A percentile compares a stretch with the other conserved stretches of the same genome.
Evolutionary conservation across 1,284 basidiomycete species (phyloP).

Genomic region (Microbotryomycetes sp.): DNA sequence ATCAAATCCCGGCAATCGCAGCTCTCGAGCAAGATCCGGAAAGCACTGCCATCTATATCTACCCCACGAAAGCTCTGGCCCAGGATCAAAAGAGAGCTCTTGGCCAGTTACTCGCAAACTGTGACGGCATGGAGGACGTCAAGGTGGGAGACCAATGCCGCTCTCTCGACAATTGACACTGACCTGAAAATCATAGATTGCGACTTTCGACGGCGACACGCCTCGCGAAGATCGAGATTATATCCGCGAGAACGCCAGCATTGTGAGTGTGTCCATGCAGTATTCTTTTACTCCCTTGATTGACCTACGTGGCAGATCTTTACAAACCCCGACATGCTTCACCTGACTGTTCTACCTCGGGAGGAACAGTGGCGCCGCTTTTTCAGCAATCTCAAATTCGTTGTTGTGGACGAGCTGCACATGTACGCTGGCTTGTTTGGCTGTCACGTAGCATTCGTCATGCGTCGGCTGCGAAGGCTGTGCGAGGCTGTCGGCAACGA

Average conservation of each 20-base stretch:
- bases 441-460: conserved; percentile 67
- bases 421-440: conserved; percentile 38
- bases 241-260: conserved; percentile 41
- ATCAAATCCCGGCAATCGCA: conserved; percentile 64
- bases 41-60: conserved; percentile 74
- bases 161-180: background rate
- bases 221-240: conserved; percentile 51
- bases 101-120: conserved; percentile 57
- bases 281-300: conserved; percentile 49
- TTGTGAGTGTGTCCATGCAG: conserved; percentile 22
- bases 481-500: conserved; percentile 75
- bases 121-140: conserved; percentile 56
- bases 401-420: conserved; percentile 60
- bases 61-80: conserved; percentile 88
- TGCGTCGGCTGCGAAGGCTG: conserved; percentile 59
- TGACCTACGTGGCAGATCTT: conserved; percentile 63
- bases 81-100: conserved; percentile 74
- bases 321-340: conserved; percentile 67
- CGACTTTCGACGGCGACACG: conserved; percentile 85
- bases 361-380: conserved; percentile 78
- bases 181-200: conserved; percentile 46
- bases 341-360: conserved; percentile 73
- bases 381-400: conserved; percentile 58
- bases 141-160: conserved; percentile 31
- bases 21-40: conserved; percentile 57